Conservation (phyloP, 495 filamentous ascomycete genomes). For the Pseudomonodictys pantanalensis region DNA sequence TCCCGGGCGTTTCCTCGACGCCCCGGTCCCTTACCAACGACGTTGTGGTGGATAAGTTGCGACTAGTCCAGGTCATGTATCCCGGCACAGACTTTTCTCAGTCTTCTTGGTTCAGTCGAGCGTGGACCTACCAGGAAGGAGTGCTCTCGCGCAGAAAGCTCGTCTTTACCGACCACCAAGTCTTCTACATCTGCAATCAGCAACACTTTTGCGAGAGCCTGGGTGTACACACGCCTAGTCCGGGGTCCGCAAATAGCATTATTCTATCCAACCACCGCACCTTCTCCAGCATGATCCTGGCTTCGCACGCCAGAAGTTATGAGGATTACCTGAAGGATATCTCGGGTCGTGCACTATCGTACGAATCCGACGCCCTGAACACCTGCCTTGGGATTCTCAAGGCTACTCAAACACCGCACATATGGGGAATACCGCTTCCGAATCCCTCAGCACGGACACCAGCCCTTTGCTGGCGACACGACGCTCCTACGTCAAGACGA, state of each 20-base stretch:
- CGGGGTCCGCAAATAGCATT: neutral
- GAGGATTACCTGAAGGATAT: neutral
- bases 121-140: conserved; percentile 1
- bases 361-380: neutral
- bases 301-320: neutral
- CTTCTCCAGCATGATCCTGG: neutral
- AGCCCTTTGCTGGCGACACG: neutral
- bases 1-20: neutral
- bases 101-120: neutral
- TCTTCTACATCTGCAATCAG: neutral
- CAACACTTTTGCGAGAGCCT: neutral
- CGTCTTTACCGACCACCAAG: neutral
- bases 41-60: neutral
- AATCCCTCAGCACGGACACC: neutral
- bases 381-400: neutral
- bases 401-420: neutral
- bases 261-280: too few relatives aligned
- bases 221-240: neutral
- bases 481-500: neutral
- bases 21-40: neutral
- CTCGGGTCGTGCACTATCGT: neutral
- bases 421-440: neutral
- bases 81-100: neutral
- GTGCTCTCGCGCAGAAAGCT: neutral
- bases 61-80: neutral